Evolutionary conservation across 371 early-diverging fungal species (phyloP), one percentile per base, ranked within the genome.

Genomic region (Mucor plumbeus): DNA sequence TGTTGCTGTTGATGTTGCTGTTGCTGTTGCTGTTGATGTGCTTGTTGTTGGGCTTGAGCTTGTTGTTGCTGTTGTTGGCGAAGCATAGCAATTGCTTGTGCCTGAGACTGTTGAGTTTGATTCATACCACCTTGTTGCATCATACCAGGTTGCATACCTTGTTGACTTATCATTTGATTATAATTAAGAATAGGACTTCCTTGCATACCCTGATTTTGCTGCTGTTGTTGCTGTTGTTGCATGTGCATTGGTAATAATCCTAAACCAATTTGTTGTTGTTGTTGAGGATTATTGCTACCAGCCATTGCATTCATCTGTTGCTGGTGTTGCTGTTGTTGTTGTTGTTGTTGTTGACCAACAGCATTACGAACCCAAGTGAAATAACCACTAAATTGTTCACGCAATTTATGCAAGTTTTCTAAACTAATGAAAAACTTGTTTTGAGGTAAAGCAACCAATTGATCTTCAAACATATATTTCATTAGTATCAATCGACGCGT

Each of bases 401-500:
- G 72, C 36, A 88, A 55, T 54, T 82, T 83, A 7, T 71, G 67
- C 15, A 86, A 62, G 33, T 83, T 78, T n/a, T 83, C 83, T 19
- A 82, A 63, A 9, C 72, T 76, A 17, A 88, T 77, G 15, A 81
- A 72, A 61, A 72, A 88, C 21, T 76, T 76, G 33, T 82, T 78
- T 38, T 82, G 81, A 40, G 77, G 70, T 8, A 86, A 59, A 7
- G 75, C 61, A 0, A 76, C 76, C 17, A 83, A 61, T 59, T 88
- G 88, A 56, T 85, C 86, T 61, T 88, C 80, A 68, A 85, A 83
- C 82, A 86, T 79, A 61, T 81, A 81, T 64, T 88, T 88, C 86
- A 87, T 84, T 50, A 85, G 61, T 33, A 86, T 83, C 31, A 87
- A 64, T 5, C 84, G 77, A 17, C 73, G 57, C 10, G 84, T 81